These are phyloP conservation scores for Allium cepa DNA, from an alignment of 106 monocot genomes.

Conservation along the genomic window DNA sequence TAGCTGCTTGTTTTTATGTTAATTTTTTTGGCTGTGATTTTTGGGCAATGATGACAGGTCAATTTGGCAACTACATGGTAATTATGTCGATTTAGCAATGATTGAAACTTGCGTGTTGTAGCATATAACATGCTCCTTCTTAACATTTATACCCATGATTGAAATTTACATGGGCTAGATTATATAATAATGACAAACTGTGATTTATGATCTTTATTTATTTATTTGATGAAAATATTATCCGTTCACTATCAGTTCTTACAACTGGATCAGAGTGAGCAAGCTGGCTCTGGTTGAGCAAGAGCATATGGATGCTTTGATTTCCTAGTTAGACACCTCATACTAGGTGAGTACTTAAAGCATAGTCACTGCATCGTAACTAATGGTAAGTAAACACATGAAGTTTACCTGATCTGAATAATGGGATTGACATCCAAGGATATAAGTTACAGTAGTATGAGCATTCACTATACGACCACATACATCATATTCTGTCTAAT, in stretches of 20 bases:
- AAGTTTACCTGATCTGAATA: constrained; percentile 16
- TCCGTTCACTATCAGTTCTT: not conserved
- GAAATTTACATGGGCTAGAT: too few relatives aligned
- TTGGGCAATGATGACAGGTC: too few relatives aligned
- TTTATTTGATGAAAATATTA: not conserved
- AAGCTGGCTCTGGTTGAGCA: constrained; percentile 48
- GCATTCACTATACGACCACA: constrained; percentile 59
- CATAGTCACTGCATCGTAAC: constrained; percentile 27
- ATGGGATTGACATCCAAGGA: constrained; percentile 52
- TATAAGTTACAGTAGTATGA: constrained; percentile 44
- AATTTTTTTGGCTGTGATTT: too few relatives aligned
- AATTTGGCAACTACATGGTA: too few relatives aligned
- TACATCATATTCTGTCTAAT: constrained; percentile 55
- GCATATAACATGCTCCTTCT: too few relatives aligned
- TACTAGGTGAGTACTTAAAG: constrained; percentile 21
- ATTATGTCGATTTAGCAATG: too few relatives aligned
- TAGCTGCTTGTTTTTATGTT: too few relatives aligned
- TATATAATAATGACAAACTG: too few relatives aligned
- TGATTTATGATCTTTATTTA: not conserved
- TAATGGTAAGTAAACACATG: not conserved
- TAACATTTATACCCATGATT: too few relatives aligned
- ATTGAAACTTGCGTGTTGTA: too few relatives aligned
- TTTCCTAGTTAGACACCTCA: constrained; percentile 24
- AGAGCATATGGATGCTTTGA: constrained; percentile 51
- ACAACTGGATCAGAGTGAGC: constrained; percentile 74